Base-by-base conservation (phyloP, 441 rosid species). In the Adansonia rubrostipa region DNA sequence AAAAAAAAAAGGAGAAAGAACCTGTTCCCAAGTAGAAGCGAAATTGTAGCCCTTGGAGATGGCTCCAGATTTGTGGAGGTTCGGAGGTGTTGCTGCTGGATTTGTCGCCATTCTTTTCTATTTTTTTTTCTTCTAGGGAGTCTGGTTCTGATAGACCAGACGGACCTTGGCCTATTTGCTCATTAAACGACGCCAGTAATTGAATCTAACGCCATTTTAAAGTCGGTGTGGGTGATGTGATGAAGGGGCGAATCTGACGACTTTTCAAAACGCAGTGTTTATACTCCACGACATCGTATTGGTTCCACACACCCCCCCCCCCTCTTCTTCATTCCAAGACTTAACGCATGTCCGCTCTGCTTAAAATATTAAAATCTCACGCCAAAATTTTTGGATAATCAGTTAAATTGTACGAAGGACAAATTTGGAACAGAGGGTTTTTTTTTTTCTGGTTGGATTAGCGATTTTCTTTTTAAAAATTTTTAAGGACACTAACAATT, bases 21-120 rank as follows among this genome's bases (percentile, higher is more conserved):
- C 99, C 95, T 92, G 97, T 79, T 96, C 99, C 99, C 99, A 96
- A 73, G 92, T 88, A 50, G 97, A 96, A 82, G 98, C 90, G 87
- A 96, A 96, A 84, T 92, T 93, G 95, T 94, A 92, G 83, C 98
- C 98, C 85, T 76, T 94, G 81, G 96, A 90, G 78, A 94, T 82
- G 61, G 98, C 98, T 78, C 93, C 95, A 76, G 97, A 88, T 77
- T 86, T 92, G 81, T 93, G 90, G 61, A 91, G 84, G 76, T 61
- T 87, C 6, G 89, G 77, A 47, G 93, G 87, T 6, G 90, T 77
- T 48, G 87, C 78, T 33, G 86, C 80, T 7, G 88, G 78, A 80
- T 86, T 90, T 53, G 89, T 73, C 54, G 93, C 87, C 98, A 91
- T 91, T 42, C 13, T 65, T 51, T 50, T 2, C 51, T 22, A 22